These are phyloP conservation scores for Metschnikowia dekortorum DNA, from an alignment of 805 yeast species.

Conservation along the genomic window DNA sequence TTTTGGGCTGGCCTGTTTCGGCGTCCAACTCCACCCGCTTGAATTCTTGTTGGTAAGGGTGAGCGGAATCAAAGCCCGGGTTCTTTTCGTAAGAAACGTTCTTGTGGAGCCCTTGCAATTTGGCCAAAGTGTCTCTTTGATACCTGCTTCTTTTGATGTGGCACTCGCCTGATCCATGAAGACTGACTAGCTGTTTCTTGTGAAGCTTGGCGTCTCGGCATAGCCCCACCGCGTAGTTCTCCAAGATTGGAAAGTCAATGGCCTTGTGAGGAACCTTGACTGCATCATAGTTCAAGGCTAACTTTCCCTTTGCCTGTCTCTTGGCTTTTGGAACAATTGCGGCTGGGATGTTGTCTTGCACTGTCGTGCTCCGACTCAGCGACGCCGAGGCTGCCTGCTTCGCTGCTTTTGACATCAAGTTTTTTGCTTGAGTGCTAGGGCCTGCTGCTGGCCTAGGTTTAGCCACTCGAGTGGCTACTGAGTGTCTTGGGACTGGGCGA, in stretches of 20 bases:
- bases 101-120: constrained; percentile 1
- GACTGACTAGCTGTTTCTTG: constrained; percentile 2
- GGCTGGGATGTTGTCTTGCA: not conserved
- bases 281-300: constrained; percentile 5
- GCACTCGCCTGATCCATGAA: constrained; percentile 6
- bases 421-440: not conserved
- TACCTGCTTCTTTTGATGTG: constrained; percentile 8
- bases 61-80: constrained; percentile 3
- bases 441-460: not conserved
- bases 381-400: not conserved
- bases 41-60: constrained; percentile 18
- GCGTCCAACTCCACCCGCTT: constrained; percentile 13
- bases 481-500: not conserved
- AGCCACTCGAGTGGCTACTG: not conserved
- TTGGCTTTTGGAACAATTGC: not conserved
- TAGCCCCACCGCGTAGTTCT: constrained; percentile 4
- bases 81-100: constrained; percentile 11
- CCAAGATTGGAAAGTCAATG: constrained; percentile 1
- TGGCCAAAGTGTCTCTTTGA: constrained; percentile 5
- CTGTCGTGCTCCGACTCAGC: not conserved
- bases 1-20: constrained; percentile 1
- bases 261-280: not conserved
- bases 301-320: not conserved
- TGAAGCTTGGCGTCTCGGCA: not conserved
- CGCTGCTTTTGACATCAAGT: not conserved